Conservation (phyloP, 345 rosid genomes). For the Eucalyptus erythrocorys region DNA sequence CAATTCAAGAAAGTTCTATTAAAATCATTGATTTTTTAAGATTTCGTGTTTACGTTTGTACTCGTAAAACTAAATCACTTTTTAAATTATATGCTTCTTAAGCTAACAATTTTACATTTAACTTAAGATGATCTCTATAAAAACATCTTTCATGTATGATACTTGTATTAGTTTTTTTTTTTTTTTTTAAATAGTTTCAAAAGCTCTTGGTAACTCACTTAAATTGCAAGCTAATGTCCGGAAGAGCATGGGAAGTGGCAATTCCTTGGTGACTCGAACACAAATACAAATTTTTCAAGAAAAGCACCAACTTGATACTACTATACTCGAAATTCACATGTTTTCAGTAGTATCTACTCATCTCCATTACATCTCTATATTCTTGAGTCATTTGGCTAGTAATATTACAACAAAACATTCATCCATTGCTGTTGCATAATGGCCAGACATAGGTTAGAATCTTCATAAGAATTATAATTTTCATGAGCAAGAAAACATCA, state of each 20-base stretch:
- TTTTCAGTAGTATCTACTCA: no score
- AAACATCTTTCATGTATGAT: not conserved
- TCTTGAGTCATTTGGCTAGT: no score
- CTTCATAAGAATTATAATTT: not conserved
- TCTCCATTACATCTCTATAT: not conserved
- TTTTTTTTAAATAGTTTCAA: no score
- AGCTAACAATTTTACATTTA: no score
- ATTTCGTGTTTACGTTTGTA: no score
- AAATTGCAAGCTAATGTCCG: not conserved
- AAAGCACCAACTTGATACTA: not conserved
- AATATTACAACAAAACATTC: not conserved
- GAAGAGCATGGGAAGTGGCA: not conserved
- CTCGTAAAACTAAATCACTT: no score
- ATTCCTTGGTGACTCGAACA: not conserved
- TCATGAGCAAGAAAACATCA: not conserved
- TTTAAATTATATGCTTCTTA: no score
- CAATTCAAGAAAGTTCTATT: no score
- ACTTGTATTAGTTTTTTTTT: no score
- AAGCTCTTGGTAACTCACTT: not conserved
- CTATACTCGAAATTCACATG: not conserved
- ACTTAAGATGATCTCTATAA: not conserved
- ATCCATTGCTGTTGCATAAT: not conserved
- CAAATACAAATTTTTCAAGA: not conserved
- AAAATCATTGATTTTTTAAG: no score
- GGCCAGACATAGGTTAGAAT: no score